Base-by-base conservation (phyloP, 768 basidiomycete genomes). In the Russula abietina region DNA sequence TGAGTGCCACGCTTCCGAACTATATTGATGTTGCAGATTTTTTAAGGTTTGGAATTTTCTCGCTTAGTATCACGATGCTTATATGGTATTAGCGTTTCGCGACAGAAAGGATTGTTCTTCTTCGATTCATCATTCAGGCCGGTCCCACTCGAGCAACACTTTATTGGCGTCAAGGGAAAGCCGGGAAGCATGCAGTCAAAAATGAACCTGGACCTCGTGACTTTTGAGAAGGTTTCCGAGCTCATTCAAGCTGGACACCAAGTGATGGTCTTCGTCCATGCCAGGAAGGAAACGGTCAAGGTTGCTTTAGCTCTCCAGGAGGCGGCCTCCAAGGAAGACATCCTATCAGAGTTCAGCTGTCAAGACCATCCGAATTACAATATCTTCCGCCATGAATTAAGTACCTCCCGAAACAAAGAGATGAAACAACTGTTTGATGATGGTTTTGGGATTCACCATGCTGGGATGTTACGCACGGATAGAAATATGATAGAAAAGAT, bases 231-330 rank as follows among this genome's bases (percentile, higher is more conserved):
- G 75, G 93, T 98, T 22, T 82, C 88, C 3, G 88, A 90, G 38
- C 78, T 98, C 7, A 91, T 98, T 32, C 80, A 76, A n/a, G 83
- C 86, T 68, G 97, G 95, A 3, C 97, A 99, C 75, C 97, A 98
- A 73, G 93, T 97, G 64, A 98, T 99, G 95, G 95, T 99, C 0
- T 99, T 99, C 70, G 97, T 99, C 10, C 97, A 99, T 73, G 93
- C 97, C 16, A 83, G 97, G 33, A 98, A 97, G 76, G 97, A 98
- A 71, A 99, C 97, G 0, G 97, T 98, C 57, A 97, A 96, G 71
- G 84, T 91, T 0, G 95, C 95, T 0, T 77, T 85, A 69, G 83
- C 81, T 11, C 79, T 99, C 28, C 84, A 85, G 61, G 97, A 98
- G 64, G 79, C 87, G 60, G 86, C 92, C 4, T 66, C 82, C 4